Percentiles rank a stretch among this genome's conserved stretches.
phyloP scores from a whole-genome alignment of 345 rosid genomes.

The Mallotus nudiflorus region DNA sequence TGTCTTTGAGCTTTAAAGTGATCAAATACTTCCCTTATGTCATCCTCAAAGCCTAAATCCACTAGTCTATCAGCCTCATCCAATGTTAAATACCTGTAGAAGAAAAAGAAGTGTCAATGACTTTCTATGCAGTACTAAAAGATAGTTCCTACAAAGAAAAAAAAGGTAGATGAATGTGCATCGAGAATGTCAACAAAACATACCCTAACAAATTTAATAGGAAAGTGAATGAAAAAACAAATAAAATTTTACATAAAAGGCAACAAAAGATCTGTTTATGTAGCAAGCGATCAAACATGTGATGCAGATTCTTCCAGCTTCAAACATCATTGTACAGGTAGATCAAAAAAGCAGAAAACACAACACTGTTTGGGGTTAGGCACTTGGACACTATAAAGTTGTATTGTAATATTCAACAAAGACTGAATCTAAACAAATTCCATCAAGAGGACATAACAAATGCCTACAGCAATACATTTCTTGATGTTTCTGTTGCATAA shows the following conservation, averaged over 20 bases:
- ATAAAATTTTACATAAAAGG: not conserved
- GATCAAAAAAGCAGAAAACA: not conserved
- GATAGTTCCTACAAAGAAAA: not conserved
- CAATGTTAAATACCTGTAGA: constrained; percentile 86
- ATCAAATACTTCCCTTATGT: no score
- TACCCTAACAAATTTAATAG: not conserved
- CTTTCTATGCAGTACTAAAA: not conserved
- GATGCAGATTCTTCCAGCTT: not conserved
- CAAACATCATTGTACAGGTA: not conserved
- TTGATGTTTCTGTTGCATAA: no score
- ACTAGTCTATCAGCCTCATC: constrained; percentile 97
- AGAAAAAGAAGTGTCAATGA: constrained; percentile 27
- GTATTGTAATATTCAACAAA: no score
- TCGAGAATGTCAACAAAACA: constrained; percentile 1
- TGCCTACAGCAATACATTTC: no score
- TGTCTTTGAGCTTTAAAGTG: constrained; percentile 92
- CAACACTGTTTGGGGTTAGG: not conserved
- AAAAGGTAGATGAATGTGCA: not conserved
- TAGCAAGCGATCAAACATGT: no score
- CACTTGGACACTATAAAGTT: no score
- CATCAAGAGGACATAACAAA: no score
- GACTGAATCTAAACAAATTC: no score
- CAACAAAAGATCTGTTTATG: not conserved
- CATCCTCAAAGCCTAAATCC: constrained; percentile 96
- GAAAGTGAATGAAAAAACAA: not conserved